Evolutionary conservation across 352 stramenopile genomes (phyloP), one percentile per base, ranked within the genome.

Genomic region (Paralagenidium karlingii): DNA sequence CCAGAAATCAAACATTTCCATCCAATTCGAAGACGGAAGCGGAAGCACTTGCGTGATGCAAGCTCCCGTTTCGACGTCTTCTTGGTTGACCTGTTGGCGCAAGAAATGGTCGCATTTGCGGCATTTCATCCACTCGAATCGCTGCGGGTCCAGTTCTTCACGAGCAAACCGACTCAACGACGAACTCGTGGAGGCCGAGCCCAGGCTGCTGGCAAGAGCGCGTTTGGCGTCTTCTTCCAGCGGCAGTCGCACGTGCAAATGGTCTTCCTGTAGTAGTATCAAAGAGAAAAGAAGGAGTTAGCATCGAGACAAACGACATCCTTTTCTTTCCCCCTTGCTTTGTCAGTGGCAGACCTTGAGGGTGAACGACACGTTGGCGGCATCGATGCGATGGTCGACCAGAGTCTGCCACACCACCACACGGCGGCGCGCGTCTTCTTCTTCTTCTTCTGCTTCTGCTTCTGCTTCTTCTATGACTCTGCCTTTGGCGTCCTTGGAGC

Each of bases 1-100:
- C 76, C 76, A 86, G 38, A 87, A 90, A 45, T 90, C 76, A 27
- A 85, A 80, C 76, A 90, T 90, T 22, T 90, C 76, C 60, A 82
- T 81, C 76, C 76, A 90, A 38, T 86, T 85, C 15, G 71, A 57
- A 9, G 76, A 87, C 22, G 76, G 76, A 6, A 90, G 55, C 20
- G 76, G 73, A 41, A 85, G 34, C 9, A 78, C 71, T 47, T 75
- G 81, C 34, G 1, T 18, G 15, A 2, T 47, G 7, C 27, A 22
- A n/a, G n/a, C n/a, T n/a, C n/a, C n/a, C n/a, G n/a, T n/a, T n/a
- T n/a, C n/a, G n/a, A n/a, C n/a, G n/a, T n/a, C n/a, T n/a, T n/a
- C n/a, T 24, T 27, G 21, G 11, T 28, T 1, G 52, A 15, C 21
- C 42, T 31, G 7, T 10, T 43, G n/a, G 26, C 52, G 31, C 9